A percentile compares a stretch with the other conserved stretches of the same genome.
These are phyloP conservation scores for Chamaenerion angustifolium DNA, from an alignment of 345 rosid species.

Conservation along the genomic window DNA sequence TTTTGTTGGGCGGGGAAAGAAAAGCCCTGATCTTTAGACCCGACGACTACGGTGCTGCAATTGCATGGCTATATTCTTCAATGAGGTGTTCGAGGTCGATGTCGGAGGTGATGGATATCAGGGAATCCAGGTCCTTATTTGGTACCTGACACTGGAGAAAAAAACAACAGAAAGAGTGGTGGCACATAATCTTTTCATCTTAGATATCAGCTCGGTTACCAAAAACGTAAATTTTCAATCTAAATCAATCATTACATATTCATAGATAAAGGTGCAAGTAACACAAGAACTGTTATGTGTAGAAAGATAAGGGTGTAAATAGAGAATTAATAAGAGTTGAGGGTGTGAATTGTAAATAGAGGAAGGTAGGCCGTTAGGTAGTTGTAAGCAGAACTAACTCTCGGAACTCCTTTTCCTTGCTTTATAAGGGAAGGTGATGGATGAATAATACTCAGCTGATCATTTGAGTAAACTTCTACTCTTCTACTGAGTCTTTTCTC, in stretches of 20 bases:
- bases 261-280: too few relatives aligned
- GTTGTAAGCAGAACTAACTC: too few relatives aligned
- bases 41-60: constrained; percentile 11
- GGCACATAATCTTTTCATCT: constrained; percentile 61
- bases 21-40: constrained; percentile 67
- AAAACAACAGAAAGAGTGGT: constrained; percentile 10
- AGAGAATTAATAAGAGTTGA: too few relatives aligned
- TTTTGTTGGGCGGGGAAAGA: constrained; percentile 42
- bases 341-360: too few relatives aligned
- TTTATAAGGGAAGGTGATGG: too few relatives aligned
- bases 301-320: too few relatives aligned
- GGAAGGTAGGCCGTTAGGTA: too few relatives aligned
- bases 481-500: too few relatives aligned
- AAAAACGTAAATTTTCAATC: background rate
- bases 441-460: too few relatives aligned
- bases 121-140: constrained; percentile 71
- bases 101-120: constrained; percentile 64
- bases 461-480: too few relatives aligned
- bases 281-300: too few relatives aligned
- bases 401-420: too few relatives aligned
- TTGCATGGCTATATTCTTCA: constrained; percentile 69
- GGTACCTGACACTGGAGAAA: constrained; percentile 75
- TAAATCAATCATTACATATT: background rate
- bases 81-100: constrained; percentile 75
- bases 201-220: constrained; percentile 51